phyloP scores from a whole-genome alignment of 2,329 filamentous ascomycete genomes.

The Alternaria panax region DNA sequence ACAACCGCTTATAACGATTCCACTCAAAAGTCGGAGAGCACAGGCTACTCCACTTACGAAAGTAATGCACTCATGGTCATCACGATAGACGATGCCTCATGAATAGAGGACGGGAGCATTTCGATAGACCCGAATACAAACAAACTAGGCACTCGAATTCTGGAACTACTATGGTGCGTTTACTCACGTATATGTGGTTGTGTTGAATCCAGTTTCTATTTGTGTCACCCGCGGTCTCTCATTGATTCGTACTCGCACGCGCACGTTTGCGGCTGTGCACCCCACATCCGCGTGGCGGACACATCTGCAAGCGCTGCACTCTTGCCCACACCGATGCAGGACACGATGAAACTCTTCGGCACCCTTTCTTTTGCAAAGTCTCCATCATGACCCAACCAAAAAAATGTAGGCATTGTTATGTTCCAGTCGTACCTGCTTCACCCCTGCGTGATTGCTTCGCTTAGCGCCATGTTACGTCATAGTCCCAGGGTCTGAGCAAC shows the following conservation, averaged over 20 bases:
- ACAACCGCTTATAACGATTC: background rate
- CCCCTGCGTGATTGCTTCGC: slow-evolving; percentile 24
- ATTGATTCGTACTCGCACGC: slow-evolving; percentile 6
- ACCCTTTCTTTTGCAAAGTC: slow-evolving; percentile 1
- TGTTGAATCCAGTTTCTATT: slow-evolving; percentile 2
- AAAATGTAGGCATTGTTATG: background rate
- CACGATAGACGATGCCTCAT: slow-evolving; percentile 39
- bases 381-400: background rate
- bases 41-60: slow-evolving; percentile 34
- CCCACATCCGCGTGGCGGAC: slow-evolving; percentile 8
- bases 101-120: slow-evolving; percentile 30
- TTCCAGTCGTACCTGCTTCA: slow-evolving; percentile 18
- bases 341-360: background rate
- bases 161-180: slow-evolving; percentile 4
- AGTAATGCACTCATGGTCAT: slow-evolving; percentile 30
- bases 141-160: slow-evolving; percentile 17
- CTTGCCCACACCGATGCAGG: background rate
- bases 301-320: slow-evolving; percentile 1
- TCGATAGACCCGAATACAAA: slow-evolving; percentile 28
- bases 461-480: slow-evolving; percentile 26
- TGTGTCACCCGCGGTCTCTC: background rate
- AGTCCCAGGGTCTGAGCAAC: slow-evolving; percentile 18
- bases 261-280: slow-evolving; percentile 11
- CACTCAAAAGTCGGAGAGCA: slow-evolving; percentile 32
- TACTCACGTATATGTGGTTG: background rate